Base-by-base conservation (phyloP, 202 grass and related monocot genomes). In the Eragrostis tef region DNA sequence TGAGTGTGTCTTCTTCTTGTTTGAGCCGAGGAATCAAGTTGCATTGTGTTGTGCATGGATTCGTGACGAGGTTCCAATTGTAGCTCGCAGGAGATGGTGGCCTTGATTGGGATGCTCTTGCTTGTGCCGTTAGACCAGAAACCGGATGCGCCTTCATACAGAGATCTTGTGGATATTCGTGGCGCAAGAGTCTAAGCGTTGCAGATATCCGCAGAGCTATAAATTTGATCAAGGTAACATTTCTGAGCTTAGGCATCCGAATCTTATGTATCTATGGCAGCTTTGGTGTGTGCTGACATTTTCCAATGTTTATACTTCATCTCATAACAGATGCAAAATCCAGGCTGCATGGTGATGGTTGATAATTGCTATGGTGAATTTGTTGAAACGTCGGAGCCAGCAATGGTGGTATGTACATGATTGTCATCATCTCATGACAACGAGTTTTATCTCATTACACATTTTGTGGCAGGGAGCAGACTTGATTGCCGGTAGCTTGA, bases 361-460 rank as follows among this genome's bases (percentile, higher is more conserved):
- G 95, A 93, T 77, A 98, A 98, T 82, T 98, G 95, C 78, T 98
- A 98, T 63, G 92, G 95, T 59, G 95, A 98, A 92, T 98, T 98
- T 58, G 95, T 94, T 22, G 95, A 98, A 77, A 88, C 77, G 54
- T 80, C 66, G 6, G 92, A 98, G 58, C 95, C 95, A 88, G 86
- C 90, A 60, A 88, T 88, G 88, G 95, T 91, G 88, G 94, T 94
- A 93, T 29, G 70, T 81, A 61, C 83, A 76, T 50, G 5, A 54
- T 48, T 75, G 1, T 11, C 22, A 41, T 29, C 43, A 64, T 64
- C 41, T 73, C 8, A 31, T 73, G 24, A 71, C 53, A 44, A 17
- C 43, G 4, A 42, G 6, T 29, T 27, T 12, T 50, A 61, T 67
- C 56, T 94, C 60, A 82, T 54, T 75, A 45, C 65, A 29, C 9